Base-by-base conservation (phyloP, 2,329 filamentous ascomycete species). In the Coniochaeta sp. region DNA sequence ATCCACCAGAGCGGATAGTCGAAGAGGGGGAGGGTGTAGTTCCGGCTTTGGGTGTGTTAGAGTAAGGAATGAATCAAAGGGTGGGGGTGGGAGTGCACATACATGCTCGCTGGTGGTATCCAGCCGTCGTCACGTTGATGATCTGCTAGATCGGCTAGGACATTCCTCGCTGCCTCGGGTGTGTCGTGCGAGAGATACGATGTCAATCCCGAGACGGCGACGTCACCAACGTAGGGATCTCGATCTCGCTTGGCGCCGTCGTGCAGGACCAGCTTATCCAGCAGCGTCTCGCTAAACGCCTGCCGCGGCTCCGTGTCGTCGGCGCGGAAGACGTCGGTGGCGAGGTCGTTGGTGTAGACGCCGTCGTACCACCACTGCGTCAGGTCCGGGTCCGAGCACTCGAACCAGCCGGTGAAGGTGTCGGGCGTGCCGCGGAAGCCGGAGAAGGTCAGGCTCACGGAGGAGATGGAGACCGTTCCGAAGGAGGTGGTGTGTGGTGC, bases 1-100 rank as follows among this genome's bases (percentile, higher is more conserved):
- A 79, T 70, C 76, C 76, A 79, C 71, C 73, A 78, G 0, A 79
- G 62, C 1, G 76, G 75, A 51, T 79, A 79, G 53, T 79, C 76
- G 35, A 78, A 76, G 0, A 79, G 64, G 0, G 65, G 62, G 1
- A 79, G 68, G 0, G 67, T 70, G 55, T 79, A 79, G 48, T 70
- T 64, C 22, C 66, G 70, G 16, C 69, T 73, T 24, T 22, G n/a
- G 2, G 16, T 46, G 35, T 54, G 3, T 18, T 16, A 31, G 14
- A 3, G 22, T 18, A 26, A 16, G 22, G 16, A 26, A 4, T 22
- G 20, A 10, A 18, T 38, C 12, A 42, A 28, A 8, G 4, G 20
- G 10, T 32, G 28, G 22, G 26, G 20, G 8, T 14, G 33, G 4
- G 16, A 13, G 9, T n/a, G 13, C 24, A 57, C 70, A 61, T 60